Conservation (phyloP, 2,329 filamentous ascomycete species). For the Verticillium longisporum region DNA sequence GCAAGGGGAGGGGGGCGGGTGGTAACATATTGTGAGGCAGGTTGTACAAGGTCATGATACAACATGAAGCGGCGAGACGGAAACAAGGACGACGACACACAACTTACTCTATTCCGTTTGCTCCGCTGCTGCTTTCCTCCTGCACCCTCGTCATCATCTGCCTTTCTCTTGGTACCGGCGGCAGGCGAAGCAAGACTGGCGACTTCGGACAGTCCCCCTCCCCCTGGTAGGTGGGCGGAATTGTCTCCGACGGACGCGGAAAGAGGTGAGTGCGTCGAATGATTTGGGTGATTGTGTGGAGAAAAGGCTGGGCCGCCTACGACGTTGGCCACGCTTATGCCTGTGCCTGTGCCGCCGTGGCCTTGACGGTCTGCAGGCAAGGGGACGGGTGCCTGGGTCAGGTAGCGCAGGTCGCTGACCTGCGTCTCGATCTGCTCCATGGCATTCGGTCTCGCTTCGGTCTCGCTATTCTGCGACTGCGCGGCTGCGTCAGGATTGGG, state of each 20-base stretch:
- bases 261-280: constrained; percentile 14
- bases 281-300: constrained; percentile 17
- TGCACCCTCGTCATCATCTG: constrained; percentile 34
- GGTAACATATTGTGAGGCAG: neutral
- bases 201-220: neutral
- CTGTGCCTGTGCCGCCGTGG: constrained; percentile 6
- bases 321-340: neutral
- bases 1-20: neutral
- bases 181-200: neutral
- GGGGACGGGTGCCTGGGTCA: constrained; percentile 31
- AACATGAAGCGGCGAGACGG: neutral
- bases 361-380: constrained; percentile 15
- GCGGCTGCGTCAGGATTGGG: neutral
- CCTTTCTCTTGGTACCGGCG: constrained; percentile 24
- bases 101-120: constrained; percentile 52
- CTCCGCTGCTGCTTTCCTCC: constrained; percentile 46
- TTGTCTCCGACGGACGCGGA: constrained; percentile 37
- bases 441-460: constrained; percentile 1
- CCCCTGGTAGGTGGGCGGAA: constrained; percentile 30
- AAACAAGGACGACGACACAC: constrained; percentile 1
- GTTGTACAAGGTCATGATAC: constrained; percentile 1
- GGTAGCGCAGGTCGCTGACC: constrained; percentile 46
- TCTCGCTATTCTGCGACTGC: neutral
- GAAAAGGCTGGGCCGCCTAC: constrained; percentile 7
- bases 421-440: constrained; percentile 51